Evolutionary conservation across 2,329 filamentous ascomycete species (phyloP), one percentile per base, ranked within the genome.

Genomic region (Neophaeococcomyces mojaviensis): DNA sequence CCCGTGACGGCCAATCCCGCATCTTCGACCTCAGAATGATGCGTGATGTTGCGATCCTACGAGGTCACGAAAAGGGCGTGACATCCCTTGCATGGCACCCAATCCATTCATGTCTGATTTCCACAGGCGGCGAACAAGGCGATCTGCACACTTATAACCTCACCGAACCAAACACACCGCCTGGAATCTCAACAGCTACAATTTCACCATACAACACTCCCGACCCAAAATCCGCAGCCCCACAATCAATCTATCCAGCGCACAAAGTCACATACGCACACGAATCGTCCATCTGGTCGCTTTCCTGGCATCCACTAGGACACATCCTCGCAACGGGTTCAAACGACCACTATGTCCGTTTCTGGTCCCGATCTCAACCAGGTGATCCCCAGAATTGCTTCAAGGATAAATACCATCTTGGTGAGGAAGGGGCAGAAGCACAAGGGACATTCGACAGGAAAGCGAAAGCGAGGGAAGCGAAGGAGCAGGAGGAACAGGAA

Each of bases 21-120:
- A 81, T 98, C 37, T 97, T 97, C 59, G 92, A 98, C 63, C 74
- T 98, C 46, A 81, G 92, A 39, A 95, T 95, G 85, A 97, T 98
- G 92, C 85, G 92, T 52, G 92, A 98, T 64, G 89, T 97, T 46
- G 87, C 88, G 57, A 78, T 97, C 38, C 77, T 98, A 18, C 86
- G 90, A 56, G 92, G 92, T 6, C 89, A 97, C 62, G 89, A 97
- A 57, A 97, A 96, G 67, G 92, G 96, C 55, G 87, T 98, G 49
- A 90, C 88, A 10, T 94, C 88, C 1, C 69, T 98, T 41, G 76
- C 86, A 3, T 98, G 90, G 88, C 92, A 98, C 65, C 92, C 92
- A 1, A 79, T 95, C 43, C 92, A 97, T 63, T 79, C 86, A 45
- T 88, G 87, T 47, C 73, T 98, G 34, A 78, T 98, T 28, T 92